Base-by-base conservation (phyloP, 2,329 filamentous ascomycete genomes). In the Aspergillus carbonarius region DNA sequence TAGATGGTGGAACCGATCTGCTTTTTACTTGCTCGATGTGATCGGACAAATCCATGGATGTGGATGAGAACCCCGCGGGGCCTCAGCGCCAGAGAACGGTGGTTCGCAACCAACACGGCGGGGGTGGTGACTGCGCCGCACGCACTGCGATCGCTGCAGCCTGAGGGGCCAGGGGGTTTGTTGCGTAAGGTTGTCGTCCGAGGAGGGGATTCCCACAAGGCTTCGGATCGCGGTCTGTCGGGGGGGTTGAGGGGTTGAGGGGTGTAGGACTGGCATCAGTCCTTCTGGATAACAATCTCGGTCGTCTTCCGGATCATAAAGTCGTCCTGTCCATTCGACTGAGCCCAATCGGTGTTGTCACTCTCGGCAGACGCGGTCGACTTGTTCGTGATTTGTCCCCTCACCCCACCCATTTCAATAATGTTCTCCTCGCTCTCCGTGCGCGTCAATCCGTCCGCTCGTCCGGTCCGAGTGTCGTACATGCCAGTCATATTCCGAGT, bases 381-480 rank as follows among this genome's bases (percentile, higher is more conserved):
- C 2, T 40, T 34, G 12, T 30, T 42, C 25, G 23, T 37, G 48
- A 32, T 6, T 12, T 37, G 39, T 15, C 51, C 15, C 5, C 6
- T 35, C 25, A 53, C 40, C n/a, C 51, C 51, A 18, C 51, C 51
- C 51, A 54, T 20, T 17, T 54, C 51, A 32, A 54, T 54, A 13
- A 54, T 54, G 13, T 54, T 54, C 51, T 54, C 51, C 15, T 54
- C 51, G 39, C 51, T 54, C 17, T 54, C 51, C 8, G 51, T 32
- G n/a, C 37, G 51, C 9, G 39, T 42, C 1, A 54, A n/a, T 8
- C 27, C 40, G 18, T 54, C 51, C 13, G 37, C 30, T 5, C 51
- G 51, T 8, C 7, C 37, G 1, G 17, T 20, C 8, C 51, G 51
- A 32, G 51, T 32, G 3, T 54, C 51, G 51, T 54, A 54, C 4